Conservation (phyloP, 768 basidiomycete genomes). For the Rhodotorula graminis region DNA sequence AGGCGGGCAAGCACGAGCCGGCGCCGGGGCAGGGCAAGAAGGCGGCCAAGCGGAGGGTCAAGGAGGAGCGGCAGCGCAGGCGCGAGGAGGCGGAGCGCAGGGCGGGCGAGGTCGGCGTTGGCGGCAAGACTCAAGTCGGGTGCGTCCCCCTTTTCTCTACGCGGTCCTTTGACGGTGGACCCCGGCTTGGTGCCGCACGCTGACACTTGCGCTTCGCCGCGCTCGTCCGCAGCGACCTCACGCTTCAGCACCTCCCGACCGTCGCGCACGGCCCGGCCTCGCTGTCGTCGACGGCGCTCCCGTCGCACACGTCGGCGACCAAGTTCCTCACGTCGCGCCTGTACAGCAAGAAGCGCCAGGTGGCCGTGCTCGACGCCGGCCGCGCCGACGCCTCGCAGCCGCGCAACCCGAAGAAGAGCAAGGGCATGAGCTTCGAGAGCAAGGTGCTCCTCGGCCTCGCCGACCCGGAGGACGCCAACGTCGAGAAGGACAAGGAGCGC, state of each 20-base stretch:
- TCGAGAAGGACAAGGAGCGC: constrained; percentile 29
- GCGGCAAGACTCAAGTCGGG: constrained; percentile 27
- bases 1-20: background rate
- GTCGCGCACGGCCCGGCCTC: constrained; percentile 2
- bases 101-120: constrained; percentile 25
- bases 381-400: background rate
- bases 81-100: constrained; percentile 10
- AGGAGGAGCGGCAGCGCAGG: constrained; percentile 11
- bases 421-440: constrained; percentile 30
- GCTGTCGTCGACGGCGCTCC: constrained; percentile 29
- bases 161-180: background rate
- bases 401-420: constrained; percentile 27
- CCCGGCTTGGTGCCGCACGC: no score
- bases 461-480: constrained; percentile 11
- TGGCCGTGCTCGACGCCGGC: constrained; percentile 25
- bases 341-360: constrained; percentile 35
- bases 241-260: constrained; percentile 30
- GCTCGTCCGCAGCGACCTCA: constrained; percentile 19
- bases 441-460: constrained; percentile 33
- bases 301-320: constrained; percentile 31
- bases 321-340: constrained; percentile 36
- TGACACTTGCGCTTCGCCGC: background rate
- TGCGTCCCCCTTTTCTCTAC: background rate
- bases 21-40: constrained; percentile 20
- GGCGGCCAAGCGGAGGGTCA: constrained; percentile 7